Base-by-base conservation (phyloP, 352 stramenopile species). In the Globisporangium yorkense region DNA sequence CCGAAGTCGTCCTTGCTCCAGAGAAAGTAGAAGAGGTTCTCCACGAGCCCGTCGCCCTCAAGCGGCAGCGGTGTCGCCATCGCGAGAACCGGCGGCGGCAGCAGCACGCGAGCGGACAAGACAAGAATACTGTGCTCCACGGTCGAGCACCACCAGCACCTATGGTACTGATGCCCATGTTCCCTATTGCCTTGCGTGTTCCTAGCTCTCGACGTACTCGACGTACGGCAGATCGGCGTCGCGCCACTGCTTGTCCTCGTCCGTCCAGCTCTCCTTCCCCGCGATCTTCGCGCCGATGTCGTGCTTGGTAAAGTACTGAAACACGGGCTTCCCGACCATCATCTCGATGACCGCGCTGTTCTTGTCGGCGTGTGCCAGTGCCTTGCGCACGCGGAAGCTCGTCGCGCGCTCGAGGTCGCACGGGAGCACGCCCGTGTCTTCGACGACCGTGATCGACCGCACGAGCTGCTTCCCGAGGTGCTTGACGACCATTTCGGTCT, bases 1-100 rank as follows among this genome's bases (percentile, higher is more conserved):
- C 81, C 87, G 56, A 98, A 83, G 65, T 98, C 89, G 58, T 98
- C 91, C 54, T 97, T 97, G 54, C 65, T 81, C 84, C 87, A 96
- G 4, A 97, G 66, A 53, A 91, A 96, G 54, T 96, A 82, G 44
- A 92, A 96, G 39, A 97, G 70, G 56, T 96, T 94, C 56, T 94
- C 80, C 41, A 94, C 78, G 29, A 96, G 62, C 10, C 87, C 88
- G 63, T 97, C 88, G 44, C 84, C 84, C 67, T 96, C 86, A 35
- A 97, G 72, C 37, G 84, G 62, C 35, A 89, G 59, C 49, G 68
- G 66, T 31, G 77, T 71, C 39, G 74, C 71, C 82, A 92, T 92
- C 45, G 6, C 37, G 15, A 27, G 27, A 13, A 20, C 5, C 8
- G 15, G 16, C 16, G 13, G 12, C 13, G 18, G 24, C 1, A 18